Percentiles rank a stretch among this genome's conserved stretches.
phyloP scores from a whole-genome alignment of 2,329 filamentous ascomycete species.

The Dendryphion nanum region DNA sequence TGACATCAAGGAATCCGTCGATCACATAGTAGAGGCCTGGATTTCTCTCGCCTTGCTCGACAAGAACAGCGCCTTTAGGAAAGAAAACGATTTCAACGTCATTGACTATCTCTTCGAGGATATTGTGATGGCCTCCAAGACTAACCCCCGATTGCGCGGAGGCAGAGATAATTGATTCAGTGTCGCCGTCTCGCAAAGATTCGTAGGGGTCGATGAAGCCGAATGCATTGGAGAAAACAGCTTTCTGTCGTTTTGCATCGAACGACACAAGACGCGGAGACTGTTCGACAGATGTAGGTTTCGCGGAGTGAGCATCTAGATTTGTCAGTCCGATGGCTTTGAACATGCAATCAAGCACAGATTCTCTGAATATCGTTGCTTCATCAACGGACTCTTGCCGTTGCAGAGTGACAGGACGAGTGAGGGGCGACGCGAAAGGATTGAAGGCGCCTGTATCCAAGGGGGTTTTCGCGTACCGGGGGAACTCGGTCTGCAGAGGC shows the following conservation, averaged over 20 bases:
- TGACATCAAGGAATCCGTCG: slow-evolving; percentile 93
- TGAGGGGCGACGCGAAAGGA: slow-evolving; percentile 36
- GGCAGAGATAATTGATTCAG: slow-evolving; percentile 71
- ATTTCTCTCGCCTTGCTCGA: slow-evolving; percentile 96
- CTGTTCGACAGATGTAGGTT: slow-evolving; percentile 71
- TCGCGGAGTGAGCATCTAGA: slow-evolving; percentile 62
- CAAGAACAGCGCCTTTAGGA: slow-evolving; percentile 86
- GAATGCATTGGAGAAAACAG: slow-evolving; percentile 82
- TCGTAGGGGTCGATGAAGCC: slow-evolving; percentile 87
- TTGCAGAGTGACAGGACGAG: slow-evolving; percentile 50
- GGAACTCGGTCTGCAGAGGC: slow-evolving; percentile 44
- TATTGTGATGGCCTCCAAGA: slow-evolving; percentile 61
- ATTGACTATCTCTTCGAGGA: slow-evolving; percentile 78
- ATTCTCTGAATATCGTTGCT: slow-evolving; percentile 82
- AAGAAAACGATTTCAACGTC: slow-evolving; percentile 98
- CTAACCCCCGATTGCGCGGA: slow-evolving; percentile 47
- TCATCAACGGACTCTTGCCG: slow-evolving; percentile 83
- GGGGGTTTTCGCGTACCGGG: slow-evolving; percentile 44
- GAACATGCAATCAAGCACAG: slow-evolving; percentile 92
- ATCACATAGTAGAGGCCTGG: slow-evolving; percentile 97
- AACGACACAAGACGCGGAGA: slow-evolving; percentile 83
- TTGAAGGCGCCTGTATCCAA: slow-evolving; percentile 45
- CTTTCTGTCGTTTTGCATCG: slow-evolving; percentile 77
- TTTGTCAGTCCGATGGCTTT: slow-evolving; percentile 84
- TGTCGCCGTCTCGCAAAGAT: slow-evolving; percentile 73